Evolutionary conservation across 2,329 filamentous ascomycete genomes (phyloP), one percentile per base, ranked within the genome.

Genomic region (Cordyceps farinosa): DNA sequence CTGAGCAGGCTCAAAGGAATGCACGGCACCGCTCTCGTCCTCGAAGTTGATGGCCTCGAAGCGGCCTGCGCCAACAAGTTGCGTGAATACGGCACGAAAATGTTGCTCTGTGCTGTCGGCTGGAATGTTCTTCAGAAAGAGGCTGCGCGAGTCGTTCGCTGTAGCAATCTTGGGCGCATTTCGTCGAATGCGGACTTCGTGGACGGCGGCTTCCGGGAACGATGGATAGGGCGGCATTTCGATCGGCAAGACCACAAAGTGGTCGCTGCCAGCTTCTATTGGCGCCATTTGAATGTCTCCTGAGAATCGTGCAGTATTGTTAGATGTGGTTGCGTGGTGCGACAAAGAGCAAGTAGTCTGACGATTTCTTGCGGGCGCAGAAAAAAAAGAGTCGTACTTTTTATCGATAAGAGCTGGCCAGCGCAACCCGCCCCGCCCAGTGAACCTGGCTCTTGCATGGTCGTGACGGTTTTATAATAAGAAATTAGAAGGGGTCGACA

Each of bases 41-140:
- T 92, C 89, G 67, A 98, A 97, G 0, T 83, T 79, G 5, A 96
- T 89, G 59, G 79, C 82, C 74, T 96, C 91, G 54, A 98, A 90
- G 53, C 90, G 84, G 3, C 90, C 90, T 0, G 89, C 87, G 9
- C 91, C 90, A 0, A 97, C 82, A 17, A 96, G 84, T 1, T 83
- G 80, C 1, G 85, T 79, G 69, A 98, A 96, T 0, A 98, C 78
- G 48, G 87, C 82, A 51, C 91, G 87, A 48, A 98, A 82, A 70
- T 93, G 90, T 1, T 81, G 75, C 63, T 91, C 88, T 5, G 91
- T 96, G 64, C 91, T 88, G 72, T 97, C 93, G 66, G 89, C 82
- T 7, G 95, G 95, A 1, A 96, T 79, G 71, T 99, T 98, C 67
- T 93, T 90, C n/a, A 96, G 74, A 76, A 97, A 99, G 22, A 99